Evolutionary conservation across 2,329 filamentous ascomycete species (phyloP), one percentile per base, ranked within the genome.

Genomic region (Ophiostoma triangulosporum): DNA sequence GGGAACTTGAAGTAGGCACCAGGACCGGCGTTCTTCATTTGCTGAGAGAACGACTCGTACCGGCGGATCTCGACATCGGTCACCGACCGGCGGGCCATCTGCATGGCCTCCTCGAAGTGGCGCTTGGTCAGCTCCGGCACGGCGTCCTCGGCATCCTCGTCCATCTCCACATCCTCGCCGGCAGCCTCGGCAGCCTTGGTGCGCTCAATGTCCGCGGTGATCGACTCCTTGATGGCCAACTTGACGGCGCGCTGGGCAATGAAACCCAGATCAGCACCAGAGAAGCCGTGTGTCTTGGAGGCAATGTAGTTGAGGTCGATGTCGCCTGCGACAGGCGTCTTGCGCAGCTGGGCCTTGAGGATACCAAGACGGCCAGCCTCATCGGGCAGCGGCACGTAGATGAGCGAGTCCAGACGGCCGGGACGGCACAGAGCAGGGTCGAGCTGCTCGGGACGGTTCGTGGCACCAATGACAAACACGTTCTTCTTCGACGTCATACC

Each of bases 401-500:
- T 93, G 61, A 98, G 83, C 35, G 91, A 97, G 70, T 98, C 93
- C 49, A 98, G 86, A 89, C 93, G 93, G 62, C 93, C 93, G 54
- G 93, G 93, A 80, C 93, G 90, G 80, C 91, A 96, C 63, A 98
- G 80, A 62, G 93, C 93, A 68, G 93, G 93, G 70, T 98, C 93
- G 57, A 98, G 86, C 76, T 97, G 93, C 76, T 98, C 93, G 43
- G 93, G 93, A 75, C 93, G 81, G 77, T 98, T 98, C 71, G 93
- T 98, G 46, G 93, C 93, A 69, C 93, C 93, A 64, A 98, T 98
- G 60, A 98, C 93, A 73, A 98, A 98, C 60, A 98, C 93, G 69
- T 98, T 98, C 86, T 98, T 98, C 87, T 98, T 98, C 36, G 91
- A 96, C 46, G 91, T 97, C 91, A 97, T 97, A 64, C 91, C 91